Evolutionary conservation across 1,284 basidiomycete species (phyloP), one percentile per base, ranked within the genome.

Genomic region (Microbotryum saponariae): DNA sequence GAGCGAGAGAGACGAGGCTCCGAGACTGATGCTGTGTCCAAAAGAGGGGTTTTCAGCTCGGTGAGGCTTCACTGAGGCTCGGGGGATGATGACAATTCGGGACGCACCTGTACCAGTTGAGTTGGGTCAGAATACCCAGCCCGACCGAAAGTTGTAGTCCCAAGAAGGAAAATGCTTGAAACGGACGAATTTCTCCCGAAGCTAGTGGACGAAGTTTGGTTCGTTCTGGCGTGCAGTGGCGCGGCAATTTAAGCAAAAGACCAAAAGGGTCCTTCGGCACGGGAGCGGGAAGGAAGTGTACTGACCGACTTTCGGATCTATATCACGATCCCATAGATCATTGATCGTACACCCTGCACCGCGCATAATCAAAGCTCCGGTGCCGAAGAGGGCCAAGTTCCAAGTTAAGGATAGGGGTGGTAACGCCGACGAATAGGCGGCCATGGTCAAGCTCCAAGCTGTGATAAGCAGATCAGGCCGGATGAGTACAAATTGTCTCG

Each of bases 291-390:
- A 50, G 27, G 48, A 31, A 31, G 20, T 20, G 6, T 23, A 75
- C 89, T 73, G 73, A 92, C 91, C 90, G 55, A 98, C 96, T 60
- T 86, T 84, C 72, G 84, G 85, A 78, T 99, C 96, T 61, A 97
- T 82, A 70, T 89, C 83, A 66, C 82, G 81, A 75, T 99, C 96
- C 93, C 96, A 98, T 85, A 99, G 87, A 74, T 99, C 96, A 74
- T 98, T 98, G 72, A 98, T 96, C 0, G 91, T 97, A 75, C 96
- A 99, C 6, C 96, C 96, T 7, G 96, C 96, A 8, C 96, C 92
- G 21, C 96, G 85, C 96, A 98, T 98, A 59, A 98, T 82, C 50
- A 97, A 72, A 0, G 96, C 91, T 0, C 96, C 96, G 4, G 87
- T 76, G 1, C 89, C 93, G 72, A 98, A 98, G 0, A 98, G 79